Evolutionary conservation across 495 filamentous ascomycete species (phyloP).

Genomic region (Staphylotrichum longicolle): DNA sequence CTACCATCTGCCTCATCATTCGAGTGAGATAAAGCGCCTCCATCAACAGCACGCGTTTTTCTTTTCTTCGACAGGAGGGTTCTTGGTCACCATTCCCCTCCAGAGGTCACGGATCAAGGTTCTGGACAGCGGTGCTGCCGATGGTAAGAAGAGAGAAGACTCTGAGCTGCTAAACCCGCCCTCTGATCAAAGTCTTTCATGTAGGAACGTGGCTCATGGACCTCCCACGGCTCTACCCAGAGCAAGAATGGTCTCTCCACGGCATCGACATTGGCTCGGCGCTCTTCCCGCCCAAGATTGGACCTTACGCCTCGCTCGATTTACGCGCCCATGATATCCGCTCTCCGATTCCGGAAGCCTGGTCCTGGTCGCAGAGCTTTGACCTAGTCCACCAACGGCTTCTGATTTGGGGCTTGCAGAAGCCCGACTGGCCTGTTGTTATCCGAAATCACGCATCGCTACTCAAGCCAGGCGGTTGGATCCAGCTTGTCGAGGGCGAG

Average conservation of each 20-base stretch:
- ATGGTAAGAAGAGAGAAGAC: not conserved
- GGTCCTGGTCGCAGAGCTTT: not conserved
- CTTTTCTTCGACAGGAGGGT: not conserved
- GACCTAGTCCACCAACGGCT: conserved; percentile 3
- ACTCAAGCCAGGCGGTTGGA: not conserved
- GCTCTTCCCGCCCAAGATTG: conserved; percentile 1
- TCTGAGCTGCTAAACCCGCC: too few relatives aligned
- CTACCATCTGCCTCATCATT: conserved; percentile 1
- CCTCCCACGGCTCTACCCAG: not conserved
- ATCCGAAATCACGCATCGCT: not conserved
- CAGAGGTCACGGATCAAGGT: not conserved
- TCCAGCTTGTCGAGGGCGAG: conserved; percentile 2
- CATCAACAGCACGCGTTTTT: not conserved
- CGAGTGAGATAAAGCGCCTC: conserved; percentile 1
- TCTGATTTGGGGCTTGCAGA: not conserved
- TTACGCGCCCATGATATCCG: not conserved
- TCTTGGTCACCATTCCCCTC: not conserved
- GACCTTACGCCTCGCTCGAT: not conserved
- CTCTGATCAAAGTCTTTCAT: too few relatives aligned
- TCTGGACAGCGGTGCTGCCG: not conserved
- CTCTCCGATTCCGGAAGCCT: not conserved
- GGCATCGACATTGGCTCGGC: not conserved
- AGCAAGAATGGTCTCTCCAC: not conserved
- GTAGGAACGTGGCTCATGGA: not conserved
- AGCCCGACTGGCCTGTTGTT: not conserved